Base-by-base conservation (phyloP, 2,329 filamentous ascomycete genomes). In the Xylariales sp. region DNA sequence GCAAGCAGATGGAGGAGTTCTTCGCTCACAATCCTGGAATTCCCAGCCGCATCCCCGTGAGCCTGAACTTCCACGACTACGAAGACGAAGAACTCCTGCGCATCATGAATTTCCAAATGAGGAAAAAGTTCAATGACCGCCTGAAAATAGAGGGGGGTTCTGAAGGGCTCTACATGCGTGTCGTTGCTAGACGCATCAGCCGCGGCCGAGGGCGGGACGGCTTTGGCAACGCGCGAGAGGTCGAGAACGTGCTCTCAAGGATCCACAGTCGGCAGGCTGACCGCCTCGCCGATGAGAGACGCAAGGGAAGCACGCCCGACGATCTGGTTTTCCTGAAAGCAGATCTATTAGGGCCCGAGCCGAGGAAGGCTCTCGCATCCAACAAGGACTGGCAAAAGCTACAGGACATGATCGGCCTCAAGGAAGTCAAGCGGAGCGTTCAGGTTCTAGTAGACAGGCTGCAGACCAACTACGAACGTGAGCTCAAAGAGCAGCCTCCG, bases 1-100 rank as follows among this genome's bases (percentile, higher is more conserved):
- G 69, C 33, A 81, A 79, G 47, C 70, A 85, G 44, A 90, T 91
- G 85, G 84, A 90, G 48, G 70, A 70, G 0, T 88, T 90, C 54
- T 88, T 87, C 32, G 68, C 75, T 0, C 83, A 89, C 43, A 90
- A 90, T 30, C 78, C 78, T 0, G 85, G 86, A 0, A 64, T 90
- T 3, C 67, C 74, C 0, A 86, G 83, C 45, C 77, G 85, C 0
- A 81, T 91, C 25, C 85, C 85, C 0, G 63, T 76, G 10, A 61
- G 70, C 23, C 66, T 90, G 49, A 69, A 75, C 29, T 91, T 90
- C 40, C 62, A 72, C 0, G 85, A 91, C 54, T 90, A 87, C 44
- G 63, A 65, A 0, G 81, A 90, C 32, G 49, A 62, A 0, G 83
- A 90, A 46, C 64, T 91, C 0, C 64, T 78, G 3, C 50, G 54